A percentile compares a stretch with the other conserved stretches of the same genome.
These are phyloP conservation scores for Podila verticillata DNA, from an alignment of 192 early-diverging fungal species.

Conservation along the genomic window DNA sequence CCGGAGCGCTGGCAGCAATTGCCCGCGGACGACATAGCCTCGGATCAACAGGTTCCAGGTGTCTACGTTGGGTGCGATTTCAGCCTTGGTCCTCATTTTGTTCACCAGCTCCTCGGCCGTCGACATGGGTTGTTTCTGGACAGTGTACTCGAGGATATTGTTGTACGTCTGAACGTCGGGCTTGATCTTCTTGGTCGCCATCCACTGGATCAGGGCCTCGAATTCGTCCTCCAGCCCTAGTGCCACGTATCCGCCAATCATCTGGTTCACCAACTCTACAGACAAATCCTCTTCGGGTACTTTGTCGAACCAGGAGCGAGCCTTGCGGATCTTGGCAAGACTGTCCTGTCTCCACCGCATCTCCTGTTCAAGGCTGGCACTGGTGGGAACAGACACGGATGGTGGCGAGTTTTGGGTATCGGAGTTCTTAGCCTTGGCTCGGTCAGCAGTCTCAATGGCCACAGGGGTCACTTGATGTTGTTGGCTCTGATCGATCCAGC, in stretches of 20 bases:
- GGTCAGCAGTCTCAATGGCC: conserved; percentile 13
- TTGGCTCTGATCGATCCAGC: conserved; percentile 47
- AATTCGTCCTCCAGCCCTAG: conserved; percentile 37
- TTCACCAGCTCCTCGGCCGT: conserved; percentile 25
- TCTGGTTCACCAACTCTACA: conserved; percentile 25
- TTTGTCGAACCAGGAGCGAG: conserved; percentile 36
- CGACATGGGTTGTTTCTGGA: conserved; percentile 24
- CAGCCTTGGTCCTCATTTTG: conserved; percentile 21
- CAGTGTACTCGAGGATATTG: conserved; percentile 34
- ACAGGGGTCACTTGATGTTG: conserved; percentile 15
- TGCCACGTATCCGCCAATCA: conserved; percentile 41
- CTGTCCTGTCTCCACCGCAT: conserved; percentile 11
- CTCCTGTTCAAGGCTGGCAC: conserved; percentile 32
- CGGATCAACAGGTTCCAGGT: conserved; percentile 44
- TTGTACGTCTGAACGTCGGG: conserved; percentile 37
- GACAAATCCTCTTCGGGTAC: conserved; percentile 9
- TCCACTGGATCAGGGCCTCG: conserved; percentile 30
- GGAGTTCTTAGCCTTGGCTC: not conserved
- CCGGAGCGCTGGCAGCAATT: conserved; percentile 13
- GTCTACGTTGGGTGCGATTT: conserved; percentile 16
- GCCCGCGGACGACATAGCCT: conserved; percentile 32
- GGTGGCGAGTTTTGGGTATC: not conserved
- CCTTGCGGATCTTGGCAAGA: conserved; percentile 28
- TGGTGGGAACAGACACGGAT: conserved; percentile 23
- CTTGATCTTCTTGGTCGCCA: conserved; percentile 31